Evolutionary conservation across 164 flowering plant species (phyloP), one percentile per base, ranked within the genome.

Genomic region (Brasenia schreberi): DNA sequence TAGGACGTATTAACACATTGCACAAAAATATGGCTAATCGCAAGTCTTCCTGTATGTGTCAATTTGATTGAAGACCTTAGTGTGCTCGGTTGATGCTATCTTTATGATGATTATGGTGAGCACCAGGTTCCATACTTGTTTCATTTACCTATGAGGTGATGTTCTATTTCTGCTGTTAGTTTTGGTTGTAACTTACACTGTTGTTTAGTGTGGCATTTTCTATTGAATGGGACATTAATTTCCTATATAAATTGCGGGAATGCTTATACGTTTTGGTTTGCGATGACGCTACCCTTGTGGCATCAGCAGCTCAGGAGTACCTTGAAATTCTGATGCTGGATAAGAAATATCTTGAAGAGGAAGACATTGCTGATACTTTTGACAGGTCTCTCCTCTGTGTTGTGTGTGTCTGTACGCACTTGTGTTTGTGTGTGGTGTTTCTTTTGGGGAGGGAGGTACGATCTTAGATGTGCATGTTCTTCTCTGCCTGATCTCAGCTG

Each of bases 241-340:
- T 45, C 11, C 53, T 45, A 45, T 12, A 45, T 23, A 45, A 45
- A 45, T 45, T 70, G 77, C 86, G 91, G 97, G 99, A 95, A 68
- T 89, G 92, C 79, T 74, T 90, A 63, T 88, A 81, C 79, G 79
- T 76, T 19, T 78, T 95, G 75, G 95, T 82, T 68, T 83, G 88
- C 82, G 97, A 92, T 81, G 94, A 89, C 66, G 75, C 76, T 42
- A 82, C 83, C 53, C 94, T 82, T 43, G 85, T 95, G 49, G 82
- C 96, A 64, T 49, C 71, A 64, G 73, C 75, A 69, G 96, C 97
- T 64, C 96, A 83, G 69, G 79, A 80, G 69, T 85, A 81, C 70
- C 86, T 95, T 70, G 83, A 76, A 66, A 65, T 65, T 73, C 67
- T 87, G 65, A 79, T 85, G 65, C 69, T 73, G 56, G 74, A 66